phyloP scores from a whole-genome alignment of 108 stramenopile genomes.

The Pelagomonas calceolata region DNA sequence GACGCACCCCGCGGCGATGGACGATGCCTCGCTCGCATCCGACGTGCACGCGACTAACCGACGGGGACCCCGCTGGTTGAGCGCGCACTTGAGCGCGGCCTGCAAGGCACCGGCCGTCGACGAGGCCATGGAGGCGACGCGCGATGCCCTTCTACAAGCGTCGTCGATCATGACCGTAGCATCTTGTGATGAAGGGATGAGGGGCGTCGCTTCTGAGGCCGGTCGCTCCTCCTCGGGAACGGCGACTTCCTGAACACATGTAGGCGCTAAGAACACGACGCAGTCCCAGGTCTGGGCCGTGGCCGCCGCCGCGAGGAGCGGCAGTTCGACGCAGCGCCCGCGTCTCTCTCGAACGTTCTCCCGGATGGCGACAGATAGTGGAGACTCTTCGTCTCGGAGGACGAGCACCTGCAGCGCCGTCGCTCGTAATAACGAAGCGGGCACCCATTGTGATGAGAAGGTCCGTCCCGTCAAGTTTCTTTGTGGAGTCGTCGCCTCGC shows the following conservation, averaged over 20 bases:
- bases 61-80: background rate
- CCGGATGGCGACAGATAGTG: background rate
- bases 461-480: too few relatives aligned
- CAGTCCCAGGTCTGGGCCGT: background rate
- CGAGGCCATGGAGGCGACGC: background rate
- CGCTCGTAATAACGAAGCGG: too few relatives aligned
- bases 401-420: background rate
- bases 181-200: too few relatives aligned
- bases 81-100: background rate
- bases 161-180: background rate
- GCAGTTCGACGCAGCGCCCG: background rate
- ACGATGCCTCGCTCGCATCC: background rate
- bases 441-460: too few relatives aligned
- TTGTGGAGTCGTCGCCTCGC: too few relatives aligned
- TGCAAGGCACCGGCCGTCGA: background rate
- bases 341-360: background rate
- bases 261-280: background rate
- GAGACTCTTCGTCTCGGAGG: background rate
- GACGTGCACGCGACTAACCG: background rate
- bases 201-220: too few relatives aligned
- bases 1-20: background rate
- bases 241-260: too few relatives aligned
- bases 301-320: background rate
- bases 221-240: too few relatives aligned
- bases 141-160: too few relatives aligned